Percentiles rank a stretch among this genome's conserved stretches.
phyloP scores from a whole-genome alignment of 2,329 filamentous ascomycete genomes.

The Colletotrichum sublineola region DNA sequence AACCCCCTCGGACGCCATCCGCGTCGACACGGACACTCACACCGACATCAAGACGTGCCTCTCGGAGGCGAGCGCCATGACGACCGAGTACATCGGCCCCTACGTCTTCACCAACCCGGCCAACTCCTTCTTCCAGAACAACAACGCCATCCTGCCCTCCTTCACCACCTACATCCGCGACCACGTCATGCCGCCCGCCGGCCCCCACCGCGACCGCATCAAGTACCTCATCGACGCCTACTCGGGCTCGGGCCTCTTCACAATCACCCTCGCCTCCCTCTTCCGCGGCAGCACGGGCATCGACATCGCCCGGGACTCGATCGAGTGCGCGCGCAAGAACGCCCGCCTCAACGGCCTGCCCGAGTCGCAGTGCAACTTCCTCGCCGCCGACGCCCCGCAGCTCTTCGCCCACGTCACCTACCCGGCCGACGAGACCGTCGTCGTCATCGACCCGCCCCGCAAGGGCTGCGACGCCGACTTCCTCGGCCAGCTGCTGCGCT shows the following conservation, averaged over 20 bases:
- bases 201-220: conserved; percentile 61
- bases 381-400: conserved; percentile 86
- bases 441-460: conserved; percentile 96
- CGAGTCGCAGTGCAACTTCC: conserved; percentile 79
- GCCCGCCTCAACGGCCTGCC: conserved; percentile 81
- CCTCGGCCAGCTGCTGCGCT: conserved; percentile 82
- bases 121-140: conserved; percentile 98
- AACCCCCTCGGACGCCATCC: conserved; percentile 57
- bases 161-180: conserved; percentile 91
- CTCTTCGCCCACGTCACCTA: conserved; percentile 84
- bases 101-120: conserved; percentile 92
- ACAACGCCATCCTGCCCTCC: conserved; percentile 92
- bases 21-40: conserved; percentile 69
- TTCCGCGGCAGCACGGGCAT: conserved; percentile 91
- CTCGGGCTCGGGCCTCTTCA: conserved; percentile 97
- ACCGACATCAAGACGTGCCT: conserved; percentile 89
- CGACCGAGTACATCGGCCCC: conserved; percentile 88
- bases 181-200: conserved; percentile 73
- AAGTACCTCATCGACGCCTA: conserved; percentile 97
- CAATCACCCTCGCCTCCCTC: conserved; percentile 87
- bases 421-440: conserved; percentile 83
- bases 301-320: conserved; percentile 86
- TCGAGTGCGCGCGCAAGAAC: conserved; percentile 83
- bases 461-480: conserved; percentile 95
- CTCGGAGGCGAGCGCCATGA: conserved; percentile 84